Percentiles rank a stretch among this genome's conserved stretches.
Conservation (phyloP, 2,329 filamentous ascomycete genomes). For the Penicillium sclerotiorum region DNA sequence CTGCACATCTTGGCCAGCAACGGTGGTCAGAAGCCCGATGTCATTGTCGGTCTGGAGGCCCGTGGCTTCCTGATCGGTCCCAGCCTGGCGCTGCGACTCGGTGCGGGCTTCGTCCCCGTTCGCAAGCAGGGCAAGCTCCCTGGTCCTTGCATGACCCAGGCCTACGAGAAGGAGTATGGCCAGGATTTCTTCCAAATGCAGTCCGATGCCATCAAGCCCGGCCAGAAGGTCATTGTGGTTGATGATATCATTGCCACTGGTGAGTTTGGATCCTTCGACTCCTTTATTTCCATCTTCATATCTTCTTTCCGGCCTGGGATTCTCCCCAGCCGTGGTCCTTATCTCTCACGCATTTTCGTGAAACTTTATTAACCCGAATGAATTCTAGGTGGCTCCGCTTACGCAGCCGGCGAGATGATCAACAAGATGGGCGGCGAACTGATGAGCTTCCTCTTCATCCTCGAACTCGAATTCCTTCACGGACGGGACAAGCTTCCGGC, state of each 20-base stretch:
- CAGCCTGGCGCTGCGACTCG: conserved; percentile 77
- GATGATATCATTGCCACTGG: conserved; percentile 99
- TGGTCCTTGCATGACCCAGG: conserved; percentile 80
- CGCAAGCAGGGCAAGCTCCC: conserved; percentile 96
- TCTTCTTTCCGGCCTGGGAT: too few relatives aligned
- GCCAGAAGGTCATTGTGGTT: conserved; percentile 88
- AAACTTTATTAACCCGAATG: too few relatives aligned
- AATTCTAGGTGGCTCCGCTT: conserved; percentile 80
- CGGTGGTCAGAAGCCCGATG: conserved; percentile 70
- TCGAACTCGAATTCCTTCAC: conserved; percentile 91
- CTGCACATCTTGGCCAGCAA: conserved; percentile 73
- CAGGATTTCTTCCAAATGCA: conserved; percentile 97
- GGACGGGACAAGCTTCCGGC: conserved; percentile 86
- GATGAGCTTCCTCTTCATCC: conserved; percentile 89
- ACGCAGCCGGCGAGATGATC: conserved; percentile 83
- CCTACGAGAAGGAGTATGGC: conserved; percentile 95
- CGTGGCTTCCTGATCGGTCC: conserved; percentile 96
- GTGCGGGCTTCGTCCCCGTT: conserved; percentile 87
- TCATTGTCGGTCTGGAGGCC: conserved; percentile 90
- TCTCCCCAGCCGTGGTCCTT: too few relatives aligned
- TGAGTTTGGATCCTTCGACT: conserved; percentile 49
- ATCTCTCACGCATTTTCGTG: too few relatives aligned
- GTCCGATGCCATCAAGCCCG: conserved; percentile 76
- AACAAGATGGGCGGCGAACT: conserved; percentile 82
- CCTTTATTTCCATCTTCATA: background rate